These are phyloP conservation scores for Termitomyces sp. DNA, from an alignment of 1,284 basidiomycete species.

Conservation along the genomic window DNA sequence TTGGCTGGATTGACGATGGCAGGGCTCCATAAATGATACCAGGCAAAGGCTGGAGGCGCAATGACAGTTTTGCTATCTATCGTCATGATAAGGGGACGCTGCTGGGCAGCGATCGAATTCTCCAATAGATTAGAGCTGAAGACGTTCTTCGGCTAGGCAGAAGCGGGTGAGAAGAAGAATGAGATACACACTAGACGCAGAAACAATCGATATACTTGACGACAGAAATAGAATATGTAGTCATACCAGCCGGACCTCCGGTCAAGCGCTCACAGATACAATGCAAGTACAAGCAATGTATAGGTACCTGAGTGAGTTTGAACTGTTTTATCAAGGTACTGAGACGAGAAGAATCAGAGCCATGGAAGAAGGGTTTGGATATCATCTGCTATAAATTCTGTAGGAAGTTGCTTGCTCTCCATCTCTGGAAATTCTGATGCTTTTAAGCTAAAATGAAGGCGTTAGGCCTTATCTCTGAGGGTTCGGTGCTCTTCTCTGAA, in stretches of 20 bases:
- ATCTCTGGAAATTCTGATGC: too few species aligned
- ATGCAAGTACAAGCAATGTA: neutral
- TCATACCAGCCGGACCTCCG: neutral
- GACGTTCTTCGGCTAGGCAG: neutral
- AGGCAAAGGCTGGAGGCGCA: conserved; percentile 22
- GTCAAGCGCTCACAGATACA: neutral
- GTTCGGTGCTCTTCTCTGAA: neutral
- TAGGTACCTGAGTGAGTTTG: neutral
- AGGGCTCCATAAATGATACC: conserved; percentile 25
- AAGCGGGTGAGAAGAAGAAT: neutral
- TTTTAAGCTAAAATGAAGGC: neutral
- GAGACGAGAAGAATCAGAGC: neutral
- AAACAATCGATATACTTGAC: neutral
- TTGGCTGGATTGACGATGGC: conserved; percentile 47
- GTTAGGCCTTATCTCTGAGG: neutral
- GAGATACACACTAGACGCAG: neutral
- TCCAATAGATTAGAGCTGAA: neutral
- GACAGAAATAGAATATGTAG: neutral
- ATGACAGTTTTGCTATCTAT: neutral
- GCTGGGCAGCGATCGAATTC: neutral
- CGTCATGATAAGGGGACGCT: neutral
- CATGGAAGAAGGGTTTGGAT: neutral
- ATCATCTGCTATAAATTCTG: neutral
- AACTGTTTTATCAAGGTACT: neutral
- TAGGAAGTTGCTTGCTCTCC: neutral